Conservation (phyloP, 495 filamentous ascomycete genomes). For the Xylaria curta region DNA sequence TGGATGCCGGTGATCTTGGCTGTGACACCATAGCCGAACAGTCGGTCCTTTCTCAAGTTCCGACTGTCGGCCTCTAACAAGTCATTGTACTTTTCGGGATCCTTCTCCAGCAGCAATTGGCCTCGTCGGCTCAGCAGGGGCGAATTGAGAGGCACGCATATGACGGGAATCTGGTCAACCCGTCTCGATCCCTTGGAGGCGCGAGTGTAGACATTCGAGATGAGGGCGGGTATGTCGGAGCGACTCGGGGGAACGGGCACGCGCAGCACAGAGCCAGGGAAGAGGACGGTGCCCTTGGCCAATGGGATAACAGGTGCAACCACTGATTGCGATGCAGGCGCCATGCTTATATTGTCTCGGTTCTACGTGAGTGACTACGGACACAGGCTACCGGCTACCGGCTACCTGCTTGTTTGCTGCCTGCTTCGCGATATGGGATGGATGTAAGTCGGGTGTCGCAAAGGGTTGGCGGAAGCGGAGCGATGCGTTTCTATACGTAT, state of each 20-base stretch:
- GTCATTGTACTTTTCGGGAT: conserved; percentile 55
- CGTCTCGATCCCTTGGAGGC: conserved; percentile 67
- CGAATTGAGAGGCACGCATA: conserved; percentile 81
- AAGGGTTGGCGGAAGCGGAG: not conserved
- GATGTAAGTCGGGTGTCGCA: not conserved
- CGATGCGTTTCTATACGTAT: conserved; percentile 21
- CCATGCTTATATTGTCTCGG: conserved; percentile 30
- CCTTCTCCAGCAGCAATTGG: conserved; percentile 65
- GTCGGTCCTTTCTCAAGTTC: conserved; percentile 70
- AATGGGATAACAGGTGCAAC: conserved; percentile 77
- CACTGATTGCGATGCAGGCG: conserved; percentile 46
- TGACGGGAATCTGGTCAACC: conserved; percentile 71
- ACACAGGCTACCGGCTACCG: not conserved
- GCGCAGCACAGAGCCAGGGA: conserved; percentile 79
- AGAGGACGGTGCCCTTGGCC: conserved; percentile 73
- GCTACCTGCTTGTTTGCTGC: not conserved
- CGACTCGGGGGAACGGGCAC: conserved; percentile 75
- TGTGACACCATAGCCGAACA: conserved; percentile 77
- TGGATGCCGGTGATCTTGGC: conserved; percentile 86
- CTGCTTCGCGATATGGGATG: not conserved
- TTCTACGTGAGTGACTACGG: not conserved
- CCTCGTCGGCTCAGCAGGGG: conserved; percentile 71
- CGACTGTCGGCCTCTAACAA: conserved; percentile 56
- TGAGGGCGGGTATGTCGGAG: conserved; percentile 80
- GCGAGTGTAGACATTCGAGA: conserved; percentile 75